These are phyloP conservation scores for Persicaria tinctoria DNA, from an alignment of 148 eudicot genomes.

Conservation along the genomic window DNA sequence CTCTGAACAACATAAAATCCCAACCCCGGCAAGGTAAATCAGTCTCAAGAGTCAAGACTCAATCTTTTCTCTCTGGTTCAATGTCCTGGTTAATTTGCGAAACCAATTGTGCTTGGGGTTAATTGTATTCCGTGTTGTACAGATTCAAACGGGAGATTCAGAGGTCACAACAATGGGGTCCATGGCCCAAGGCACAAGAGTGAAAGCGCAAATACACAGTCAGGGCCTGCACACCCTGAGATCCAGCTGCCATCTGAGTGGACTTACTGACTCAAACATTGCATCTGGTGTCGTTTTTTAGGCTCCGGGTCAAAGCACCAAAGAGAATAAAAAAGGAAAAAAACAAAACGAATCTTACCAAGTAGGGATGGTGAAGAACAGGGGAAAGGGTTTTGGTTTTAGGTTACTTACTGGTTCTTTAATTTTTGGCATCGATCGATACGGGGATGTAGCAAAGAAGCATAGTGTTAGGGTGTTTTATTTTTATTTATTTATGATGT, in stretches of 20 bases:
- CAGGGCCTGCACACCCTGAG: slow-evolving; percentile 16
- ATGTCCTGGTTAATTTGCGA: not conserved
- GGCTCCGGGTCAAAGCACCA: slow-evolving; percentile 8
- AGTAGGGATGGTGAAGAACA: not conserved
- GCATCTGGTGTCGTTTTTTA: slow-evolving; percentile 4
- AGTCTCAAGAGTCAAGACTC: not conserved
- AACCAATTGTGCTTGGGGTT: not conserved
- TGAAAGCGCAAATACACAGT: not conserved
- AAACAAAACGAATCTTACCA: not conserved
- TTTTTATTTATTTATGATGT: not conserved
- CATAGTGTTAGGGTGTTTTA: not conserved
- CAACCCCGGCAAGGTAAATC: not conserved
- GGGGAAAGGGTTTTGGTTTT: not conserved
- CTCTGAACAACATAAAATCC: not conserved
- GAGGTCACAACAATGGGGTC: not conserved
- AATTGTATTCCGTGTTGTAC: not conserved
- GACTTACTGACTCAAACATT: slow-evolving; percentile 30
- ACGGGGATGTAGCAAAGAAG: not conserved
- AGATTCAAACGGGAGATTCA: not conserved
- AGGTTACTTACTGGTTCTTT: not conserved
- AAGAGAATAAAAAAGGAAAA: not conserved
- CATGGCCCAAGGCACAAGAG: not conserved
- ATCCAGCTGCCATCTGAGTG: slow-evolving; percentile 47
- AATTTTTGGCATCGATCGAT: not conserved
- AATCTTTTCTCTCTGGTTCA: no score